Base-by-base conservation (phyloP, 371 early-diverging fungal genomes). In the Rhizomucor pusillus region DNA sequence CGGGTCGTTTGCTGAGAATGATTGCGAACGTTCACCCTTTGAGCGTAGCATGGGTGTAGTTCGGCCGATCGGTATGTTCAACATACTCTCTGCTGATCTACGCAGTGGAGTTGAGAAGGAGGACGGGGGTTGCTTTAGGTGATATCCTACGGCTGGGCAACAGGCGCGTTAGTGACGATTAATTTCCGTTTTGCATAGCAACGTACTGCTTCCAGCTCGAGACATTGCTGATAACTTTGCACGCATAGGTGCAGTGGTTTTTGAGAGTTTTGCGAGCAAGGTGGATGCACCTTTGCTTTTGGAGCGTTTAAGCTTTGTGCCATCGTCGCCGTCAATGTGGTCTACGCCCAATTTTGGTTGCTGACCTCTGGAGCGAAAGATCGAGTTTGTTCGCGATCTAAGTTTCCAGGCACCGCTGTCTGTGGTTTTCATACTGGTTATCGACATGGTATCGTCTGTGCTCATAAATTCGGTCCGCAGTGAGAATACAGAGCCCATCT, bases 231-330 rank as follows among this genome's bases (percentile, higher is more conserved):
- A 75, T 22, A 75, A 46, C 37, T 68, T 69, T 13, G 76, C 76
- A 23, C 76, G 66, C 70, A 72, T 72, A 19, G 76, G 76, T 22
- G 76, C 76, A 2, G 75, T 75, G 13, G 75, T 67, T 51, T 67
- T 69, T 3, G 72, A 75, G 22, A 75, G 41, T 33, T 67, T 62
- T 3, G 73, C 69, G 37, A 75, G 54, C 6, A 75, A 43, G n/a
- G 52, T 71, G 10, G 57, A 43, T 16, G 58, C 58, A 18, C 52
- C 56, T 34, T 53, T 49, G 13, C 60, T 63, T 11, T 54, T 54
- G 16, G 35, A 58, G 47, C 57, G 56, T 16, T 56, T 61, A 20
- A 49, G 49, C 20, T 43, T 11, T 40, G 50, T 13, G 14, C 35
- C 34, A 23, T 56, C 50, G 39, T 44, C 50, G 39, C n/a, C 22